Conservation (phyloP, 2,329 filamentous ascomycete genomes). For the Pseudocercospora pini-densiflorae region DNA sequence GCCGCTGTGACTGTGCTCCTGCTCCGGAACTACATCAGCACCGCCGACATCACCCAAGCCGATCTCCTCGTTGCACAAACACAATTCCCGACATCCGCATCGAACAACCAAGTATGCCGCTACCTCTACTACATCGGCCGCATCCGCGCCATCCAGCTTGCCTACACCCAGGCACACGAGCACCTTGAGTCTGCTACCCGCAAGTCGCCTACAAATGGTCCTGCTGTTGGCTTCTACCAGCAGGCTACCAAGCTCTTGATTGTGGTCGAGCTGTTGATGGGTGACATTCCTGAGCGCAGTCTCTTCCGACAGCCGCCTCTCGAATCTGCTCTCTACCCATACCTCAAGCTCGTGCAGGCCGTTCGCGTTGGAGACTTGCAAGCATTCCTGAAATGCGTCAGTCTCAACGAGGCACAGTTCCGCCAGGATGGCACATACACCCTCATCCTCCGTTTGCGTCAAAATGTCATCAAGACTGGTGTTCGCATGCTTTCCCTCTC, state of each 20-base stretch:
- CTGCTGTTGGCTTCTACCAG: slow-evolving; percentile 92
- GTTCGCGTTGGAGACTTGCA: slow-evolving; percentile 96
- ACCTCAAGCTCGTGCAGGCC: slow-evolving; percentile 91
- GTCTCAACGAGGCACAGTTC: slow-evolving; percentile 81
- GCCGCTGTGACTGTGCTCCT: slow-evolving; percentile 93
- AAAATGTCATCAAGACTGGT: slow-evolving; percentile 99
- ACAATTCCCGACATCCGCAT: slow-evolving; percentile 89
- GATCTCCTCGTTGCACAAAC: slow-evolving; percentile 96
- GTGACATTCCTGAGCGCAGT: slow-evolving; percentile 93
- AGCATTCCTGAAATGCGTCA: slow-evolving; percentile 87
- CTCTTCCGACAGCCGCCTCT: slow-evolving; percentile 89
- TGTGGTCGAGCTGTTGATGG: slow-evolving; percentile 96
- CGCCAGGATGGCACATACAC: slow-evolving; percentile 94
- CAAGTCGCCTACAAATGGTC: slow-evolving; percentile 88
- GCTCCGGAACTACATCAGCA: slow-evolving; percentile 93
- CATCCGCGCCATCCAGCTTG: slow-evolving; percentile 93
- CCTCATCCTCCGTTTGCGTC: slow-evolving; percentile 87
- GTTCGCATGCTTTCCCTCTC: slow-evolving; percentile 99
- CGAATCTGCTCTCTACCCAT: slow-evolving; percentile 86
- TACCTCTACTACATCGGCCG: slow-evolving; percentile 98
- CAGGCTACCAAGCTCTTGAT: slow-evolving; percentile 95
- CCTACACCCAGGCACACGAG: slow-evolving; percentile 95
- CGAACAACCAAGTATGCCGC: slow-evolving; percentile 96
- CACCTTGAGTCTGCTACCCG: slow-evolving; percentile 91
- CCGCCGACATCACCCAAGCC: slow-evolving; percentile 95